Conservation (phyloP, 305 asterid species). For the Solanum hybrid region DNA sequence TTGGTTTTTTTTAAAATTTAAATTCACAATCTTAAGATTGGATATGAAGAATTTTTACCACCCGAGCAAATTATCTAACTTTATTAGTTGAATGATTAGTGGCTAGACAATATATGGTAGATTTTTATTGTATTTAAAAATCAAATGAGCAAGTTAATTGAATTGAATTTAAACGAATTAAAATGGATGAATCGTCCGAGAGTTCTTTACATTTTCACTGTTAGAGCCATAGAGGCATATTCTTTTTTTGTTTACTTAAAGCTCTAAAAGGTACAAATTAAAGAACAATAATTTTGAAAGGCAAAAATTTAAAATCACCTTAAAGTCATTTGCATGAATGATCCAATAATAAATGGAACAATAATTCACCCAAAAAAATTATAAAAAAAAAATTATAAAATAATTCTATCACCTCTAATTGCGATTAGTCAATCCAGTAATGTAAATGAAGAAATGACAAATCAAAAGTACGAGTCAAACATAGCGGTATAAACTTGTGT, state of each 20-base stretch:
- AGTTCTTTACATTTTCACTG: neutral
- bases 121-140: neutral
- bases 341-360: neutral
- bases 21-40: neutral
- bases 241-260: neutral
- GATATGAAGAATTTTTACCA: neutral
- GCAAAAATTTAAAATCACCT: neutral
- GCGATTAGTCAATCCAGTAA: neutral
- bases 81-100: neutral
- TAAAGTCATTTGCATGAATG: no score
- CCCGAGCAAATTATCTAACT: neutral
- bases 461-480: neutral
- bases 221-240: neutral
- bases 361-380: neutral
- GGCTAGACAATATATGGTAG: neutral
- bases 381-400: neutral
- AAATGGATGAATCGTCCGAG: neutral
- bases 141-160: neutral
- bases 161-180: neutral
- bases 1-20: rapidly evolving
- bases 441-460: neutral
- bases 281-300: no score
- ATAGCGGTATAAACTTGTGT: neutral
- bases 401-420: neutral
- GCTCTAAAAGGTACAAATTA: neutral